Conservation (phyloP, 345 rosid species). For the Erysimum cheiranthoides region DNA sequence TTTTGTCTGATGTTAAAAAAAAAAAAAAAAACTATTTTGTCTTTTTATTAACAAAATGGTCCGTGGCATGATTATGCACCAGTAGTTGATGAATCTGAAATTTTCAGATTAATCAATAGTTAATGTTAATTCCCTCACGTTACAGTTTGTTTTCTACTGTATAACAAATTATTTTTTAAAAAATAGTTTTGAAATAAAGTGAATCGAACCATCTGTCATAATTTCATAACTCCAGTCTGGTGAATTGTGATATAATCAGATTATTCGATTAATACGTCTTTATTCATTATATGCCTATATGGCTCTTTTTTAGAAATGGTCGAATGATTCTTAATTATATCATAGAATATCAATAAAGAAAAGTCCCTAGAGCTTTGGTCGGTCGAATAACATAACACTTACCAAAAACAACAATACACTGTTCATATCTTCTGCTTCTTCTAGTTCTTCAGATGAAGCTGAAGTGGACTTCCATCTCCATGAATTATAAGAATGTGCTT, state of each 20-base stretch:
- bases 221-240: constrained; percentile 6
- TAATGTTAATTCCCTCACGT: too few species aligned
- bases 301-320: constrained; percentile 37
- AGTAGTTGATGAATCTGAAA: too few species aligned
- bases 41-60: too few species aligned
- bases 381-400: constrained; percentile 25
- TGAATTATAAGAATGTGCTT: constrained; percentile 56
- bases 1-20: too few species aligned
- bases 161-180: too few species aligned
- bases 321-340: constrained; percentile 27
- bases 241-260: constrained; percentile 11
- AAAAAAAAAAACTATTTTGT: too few species aligned
- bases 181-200: background rate
- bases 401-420: background rate
- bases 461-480: constrained; percentile 47
- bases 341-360: constrained; percentile 17
- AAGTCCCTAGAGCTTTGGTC: constrained; percentile 3
- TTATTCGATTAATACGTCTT: background rate
- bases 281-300: background rate
- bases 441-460: constrained; percentile 57
- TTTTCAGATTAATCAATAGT: too few species aligned
- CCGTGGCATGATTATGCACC: too few species aligned
- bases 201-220: background rate
- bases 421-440: constrained; percentile 21
- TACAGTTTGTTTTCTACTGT: too few species aligned